phyloP scores from a whole-genome alignment of 2,329 filamentous ascomycete species.

The Hymenoscyphus linearis region DNA sequence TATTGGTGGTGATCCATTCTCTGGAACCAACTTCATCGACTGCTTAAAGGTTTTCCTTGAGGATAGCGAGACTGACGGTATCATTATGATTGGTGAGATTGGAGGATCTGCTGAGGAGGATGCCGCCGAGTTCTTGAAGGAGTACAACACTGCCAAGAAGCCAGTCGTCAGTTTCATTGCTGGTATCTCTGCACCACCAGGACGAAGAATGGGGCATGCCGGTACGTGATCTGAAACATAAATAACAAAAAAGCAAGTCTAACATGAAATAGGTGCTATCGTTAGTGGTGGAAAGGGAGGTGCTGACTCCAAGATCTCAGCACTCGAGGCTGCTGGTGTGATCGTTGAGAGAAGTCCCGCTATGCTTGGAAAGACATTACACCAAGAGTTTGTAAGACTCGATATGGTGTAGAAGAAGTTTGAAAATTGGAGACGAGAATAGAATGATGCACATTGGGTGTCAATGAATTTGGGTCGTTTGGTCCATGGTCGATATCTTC shows the following conservation, averaged over 20 bases:
- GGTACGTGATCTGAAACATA: slow-evolving; percentile 43
- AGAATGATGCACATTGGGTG: slow-evolving; percentile 24
- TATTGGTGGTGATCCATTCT: slow-evolving; percentile 98
- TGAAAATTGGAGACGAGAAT: slow-evolving; percentile 25
- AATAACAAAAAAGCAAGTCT: slow-evolving; percentile 9
- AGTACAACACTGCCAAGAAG: slow-evolving; percentile 89
- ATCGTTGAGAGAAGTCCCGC: slow-evolving; percentile 95
- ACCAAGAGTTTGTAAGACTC: slow-evolving; percentile 91
- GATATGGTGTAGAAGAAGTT: slow-evolving; percentile 70
- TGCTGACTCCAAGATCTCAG: slow-evolving; percentile 96
- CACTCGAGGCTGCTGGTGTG: slow-evolving; percentile 88
- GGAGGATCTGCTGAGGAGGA: slow-evolving; percentile 97
- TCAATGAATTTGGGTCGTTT: slow-evolving; percentile 28
- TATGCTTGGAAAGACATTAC: slow-evolving; percentile 84
- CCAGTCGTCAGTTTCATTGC: slow-evolving; percentile 98
- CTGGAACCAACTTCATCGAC: slow-evolving; percentile 99
- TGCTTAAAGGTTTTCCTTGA: slow-evolving; percentile 95
- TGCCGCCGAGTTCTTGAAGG: slow-evolving; percentile 90
- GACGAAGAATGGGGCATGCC: slow-evolving; percentile 96
- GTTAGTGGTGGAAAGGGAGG: slow-evolving; percentile 96
- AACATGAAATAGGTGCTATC: slow-evolving; percentile 58
- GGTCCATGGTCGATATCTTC: slow-evolving; percentile 29
- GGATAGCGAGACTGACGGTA: slow-evolving; percentile 94
- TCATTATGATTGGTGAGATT: slow-evolving; percentile 99
- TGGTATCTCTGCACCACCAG: slow-evolving; percentile 93